phyloP scores from a whole-genome alignment of 2,329 filamentous ascomycete genomes.

The Fusarium equiseti region DNA sequence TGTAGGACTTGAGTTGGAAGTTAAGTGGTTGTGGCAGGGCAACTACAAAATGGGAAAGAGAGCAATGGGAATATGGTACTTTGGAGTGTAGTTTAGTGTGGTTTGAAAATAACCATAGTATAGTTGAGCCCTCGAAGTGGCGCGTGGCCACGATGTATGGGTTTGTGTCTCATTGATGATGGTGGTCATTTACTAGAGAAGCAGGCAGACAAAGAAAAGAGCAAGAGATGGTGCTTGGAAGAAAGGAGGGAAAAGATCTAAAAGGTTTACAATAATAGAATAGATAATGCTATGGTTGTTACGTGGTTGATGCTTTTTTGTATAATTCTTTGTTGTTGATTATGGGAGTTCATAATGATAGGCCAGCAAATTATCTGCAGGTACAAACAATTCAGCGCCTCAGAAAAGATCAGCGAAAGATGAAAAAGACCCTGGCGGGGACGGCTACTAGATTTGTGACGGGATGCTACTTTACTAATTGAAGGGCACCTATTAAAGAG shows the following conservation, averaged over 20 bases:
- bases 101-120: constrained; percentile 13
- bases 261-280: background rate
- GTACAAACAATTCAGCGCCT: constrained; percentile 1
- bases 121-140: constrained; percentile 8
- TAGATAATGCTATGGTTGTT: background rate
- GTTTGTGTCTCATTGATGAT: constrained; percentile 35
- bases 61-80: background rate
- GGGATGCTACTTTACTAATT: constrained; percentile 12
- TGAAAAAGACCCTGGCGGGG: constrained; percentile 2
- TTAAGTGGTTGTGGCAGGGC: constrained; percentile 23
- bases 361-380: background rate
- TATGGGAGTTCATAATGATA: background rate
- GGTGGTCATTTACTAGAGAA: constrained; percentile 33
- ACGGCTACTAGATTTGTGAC: constrained; percentile 11
- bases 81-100: constrained; percentile 5
- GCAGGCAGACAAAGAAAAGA: constrained; percentile 15
- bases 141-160: constrained; percentile 32
- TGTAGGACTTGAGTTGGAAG: constrained; percentile 24
- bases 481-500: constrained; percentile 25
- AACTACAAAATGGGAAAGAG: background rate
- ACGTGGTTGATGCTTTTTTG: background rate
- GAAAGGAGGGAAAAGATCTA: background rate
- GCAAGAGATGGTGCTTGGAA: background rate
- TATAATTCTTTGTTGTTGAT: constrained; percentile 18
- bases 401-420: constrained; percentile 20